phyloP scores from a whole-genome alignment of 805 yeast species.

The Sugiyamaella smithiae region DNA sequence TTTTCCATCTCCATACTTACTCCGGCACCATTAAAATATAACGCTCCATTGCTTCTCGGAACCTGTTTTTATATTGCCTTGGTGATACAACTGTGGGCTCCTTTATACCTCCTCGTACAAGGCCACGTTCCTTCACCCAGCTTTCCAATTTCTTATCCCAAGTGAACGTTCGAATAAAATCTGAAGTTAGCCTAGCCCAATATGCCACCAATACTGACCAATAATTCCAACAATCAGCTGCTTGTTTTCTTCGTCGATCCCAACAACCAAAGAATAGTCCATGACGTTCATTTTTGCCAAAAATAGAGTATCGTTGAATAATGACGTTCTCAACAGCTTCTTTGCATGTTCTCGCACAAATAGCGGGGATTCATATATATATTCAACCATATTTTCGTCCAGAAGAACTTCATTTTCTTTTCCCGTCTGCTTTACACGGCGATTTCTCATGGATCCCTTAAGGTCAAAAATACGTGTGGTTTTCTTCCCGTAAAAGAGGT shows the following conservation, averaged over 20 bases:
- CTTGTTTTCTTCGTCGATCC: slow-evolving; percentile 62
- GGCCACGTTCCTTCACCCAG: slow-evolving; percentile 95
- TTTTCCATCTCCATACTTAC: too few species aligned
- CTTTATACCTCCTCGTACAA: slow-evolving; percentile 81
- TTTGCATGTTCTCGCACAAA: slow-evolving; percentile 92
- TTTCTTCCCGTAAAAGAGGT: slow-evolving; percentile 78
- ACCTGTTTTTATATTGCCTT: slow-evolving; percentile 87
- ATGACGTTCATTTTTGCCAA: slow-evolving; percentile 96
- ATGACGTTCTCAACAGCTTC: slow-evolving; percentile 75
- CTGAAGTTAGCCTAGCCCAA: slow-evolving; percentile 29
- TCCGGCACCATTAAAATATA: slow-evolving; percentile 95
- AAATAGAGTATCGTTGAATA: slow-evolving; percentile 94
- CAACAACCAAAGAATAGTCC: slow-evolving; percentile 96
- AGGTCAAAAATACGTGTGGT: slow-evolving; percentile 87
- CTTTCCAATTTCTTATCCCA: slow-evolving; percentile 98
- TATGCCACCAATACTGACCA: slow-evolving; percentile 30
- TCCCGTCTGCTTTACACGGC: slow-evolving; percentile 96
- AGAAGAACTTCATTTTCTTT: slow-evolving; percentile 88
- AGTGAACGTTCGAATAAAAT: slow-evolving; percentile 91
- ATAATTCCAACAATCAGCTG: slow-evolving; percentile 90
- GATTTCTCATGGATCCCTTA: slow-evolving; percentile 96
- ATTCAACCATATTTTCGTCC: slow-evolving; percentile 98
- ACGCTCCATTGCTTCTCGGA: slow-evolving; percentile 96
- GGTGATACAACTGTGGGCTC: slow-evolving; percentile 98
- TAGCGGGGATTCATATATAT: slow-evolving; percentile 91